A percentile compares a stretch with the other conserved stretches of the same genome.
Evolutionary conservation across 2,329 filamentous ascomycete genomes (phyloP).

Genomic region (Magnaporthiopsis incrustans): DNA sequence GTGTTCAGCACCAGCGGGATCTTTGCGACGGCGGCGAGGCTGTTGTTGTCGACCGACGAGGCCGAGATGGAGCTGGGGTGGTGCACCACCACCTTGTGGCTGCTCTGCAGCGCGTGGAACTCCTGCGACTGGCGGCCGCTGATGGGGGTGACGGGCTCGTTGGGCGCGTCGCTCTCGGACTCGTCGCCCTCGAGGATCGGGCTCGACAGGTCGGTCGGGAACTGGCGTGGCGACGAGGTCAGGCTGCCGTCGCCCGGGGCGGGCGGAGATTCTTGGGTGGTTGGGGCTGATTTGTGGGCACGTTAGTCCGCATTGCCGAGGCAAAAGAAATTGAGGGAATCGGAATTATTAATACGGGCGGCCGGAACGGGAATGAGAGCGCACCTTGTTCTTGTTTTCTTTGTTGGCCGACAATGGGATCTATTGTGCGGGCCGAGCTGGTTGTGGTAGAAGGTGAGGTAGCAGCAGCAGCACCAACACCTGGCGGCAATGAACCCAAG

Average conservation of each 20-base stretch:
- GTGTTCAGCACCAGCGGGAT: slow-evolving; percentile 16
- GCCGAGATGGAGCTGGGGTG: slow-evolving; percentile 13
- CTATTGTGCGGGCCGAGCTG: no score
- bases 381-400: no score
- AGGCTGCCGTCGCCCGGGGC: slow-evolving; percentile 16
- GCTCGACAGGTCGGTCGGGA: slow-evolving; percentile 39
- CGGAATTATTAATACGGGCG: no score
- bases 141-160: slow-evolving; percentile 55
- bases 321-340: no score
- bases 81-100: slow-evolving; percentile 23
- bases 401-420: no score
- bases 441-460: neutral
- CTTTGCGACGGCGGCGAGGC: slow-evolving; percentile 12
- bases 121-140: slow-evolving; percentile 50
- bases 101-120: slow-evolving; percentile 35
- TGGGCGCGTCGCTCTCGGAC: slow-evolving; percentile 49
- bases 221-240: slow-evolving; percentile 37
- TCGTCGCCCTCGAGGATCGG: slow-evolving; percentile 53
- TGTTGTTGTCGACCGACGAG: slow-evolving; percentile 15
- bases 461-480: neutral
- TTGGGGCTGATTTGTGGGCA: neutral
- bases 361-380: no score
- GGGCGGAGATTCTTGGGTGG: neutral
- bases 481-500: neutral
- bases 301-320: no score